phyloP scores from a whole-genome alignment of 768 basidiomycete genomes.

The Lactarius evosmus region DNA sequence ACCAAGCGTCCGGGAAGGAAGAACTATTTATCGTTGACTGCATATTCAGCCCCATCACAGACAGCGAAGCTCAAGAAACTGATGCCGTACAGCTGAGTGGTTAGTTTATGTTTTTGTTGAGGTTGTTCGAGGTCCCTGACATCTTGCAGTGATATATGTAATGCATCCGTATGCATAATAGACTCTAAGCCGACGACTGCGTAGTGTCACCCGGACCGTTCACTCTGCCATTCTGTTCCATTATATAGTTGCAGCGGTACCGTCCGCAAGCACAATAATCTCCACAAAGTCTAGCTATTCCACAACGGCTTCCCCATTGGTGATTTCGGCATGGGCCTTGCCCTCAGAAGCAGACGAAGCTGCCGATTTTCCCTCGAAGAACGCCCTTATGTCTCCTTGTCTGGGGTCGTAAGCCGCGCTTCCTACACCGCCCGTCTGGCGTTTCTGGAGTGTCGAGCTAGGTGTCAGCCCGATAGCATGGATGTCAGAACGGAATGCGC shows the following conservation, averaged over 20 bases:
- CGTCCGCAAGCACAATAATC: not conserved
- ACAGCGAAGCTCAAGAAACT: conserved; percentile 66
- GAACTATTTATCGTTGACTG: conserved; percentile 61
- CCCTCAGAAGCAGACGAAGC: conserved; percentile 27
- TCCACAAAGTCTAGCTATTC: conserved; percentile 7
- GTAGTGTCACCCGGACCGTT: not conserved
- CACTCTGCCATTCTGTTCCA: not conserved
- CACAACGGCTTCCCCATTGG: not conserved
- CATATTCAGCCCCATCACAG: conserved; percentile 64
- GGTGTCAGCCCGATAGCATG: not conserved
- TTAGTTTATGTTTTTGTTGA: not conserved
- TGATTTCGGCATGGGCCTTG: conserved; percentile 34
- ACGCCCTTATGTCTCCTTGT: conserved; percentile 71
- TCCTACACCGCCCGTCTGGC: conserved; percentile 77
- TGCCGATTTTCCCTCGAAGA: conserved; percentile 50
- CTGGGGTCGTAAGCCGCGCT: conserved; percentile 66
- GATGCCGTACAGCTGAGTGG: conserved; percentile 60
- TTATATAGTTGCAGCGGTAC: not conserved
- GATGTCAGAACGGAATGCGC: conserved; percentile 13
- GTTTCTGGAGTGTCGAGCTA: conserved; percentile 37
- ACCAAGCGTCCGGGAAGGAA: conserved; percentile 61
- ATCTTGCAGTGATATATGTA: not conserved
- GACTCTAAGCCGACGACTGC: not conserved
- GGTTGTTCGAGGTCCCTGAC: not conserved
- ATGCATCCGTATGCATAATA: not conserved